Conservation (phyloP, 2,329 filamentous ascomycete species). For the Arachnomyces sp. region DNA sequence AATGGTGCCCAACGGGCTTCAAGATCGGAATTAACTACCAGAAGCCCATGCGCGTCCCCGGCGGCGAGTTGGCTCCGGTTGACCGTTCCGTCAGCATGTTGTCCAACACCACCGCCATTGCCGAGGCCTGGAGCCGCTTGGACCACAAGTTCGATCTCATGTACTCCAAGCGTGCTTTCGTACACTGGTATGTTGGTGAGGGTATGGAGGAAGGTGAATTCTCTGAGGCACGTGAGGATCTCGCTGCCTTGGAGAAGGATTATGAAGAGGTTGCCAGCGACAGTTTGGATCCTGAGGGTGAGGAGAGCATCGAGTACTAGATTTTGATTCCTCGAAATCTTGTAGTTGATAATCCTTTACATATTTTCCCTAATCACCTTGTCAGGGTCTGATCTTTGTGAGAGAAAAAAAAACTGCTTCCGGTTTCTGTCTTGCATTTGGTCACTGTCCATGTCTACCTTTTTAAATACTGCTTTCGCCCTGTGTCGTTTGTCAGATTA, state of each 20-base stretch:
- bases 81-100: constrained; percentile 55
- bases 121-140: constrained; percentile 57
- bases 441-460: too few species aligned
- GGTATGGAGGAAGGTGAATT: constrained; percentile 92
- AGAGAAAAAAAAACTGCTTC: too few species aligned
- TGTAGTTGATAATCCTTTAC: constrained; percentile 7
- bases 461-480: too few species aligned
- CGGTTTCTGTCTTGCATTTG: too few species aligned
- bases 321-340: constrained; percentile 6
- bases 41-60: constrained; percentile 47
- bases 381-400: neutral
- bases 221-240: constrained; percentile 76
- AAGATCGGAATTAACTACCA: constrained; percentile 63
- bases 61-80: constrained; percentile 47
- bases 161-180: constrained; percentile 62
- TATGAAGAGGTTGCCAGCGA: constrained; percentile 79
- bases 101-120: constrained; percentile 60
- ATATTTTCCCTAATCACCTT: constrained; percentile 1
- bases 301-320: constrained; percentile 38
- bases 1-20: constrained; percentile 64
- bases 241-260: constrained; percentile 77
- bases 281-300: constrained; percentile 46
- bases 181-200: constrained; percentile 75
- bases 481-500: too few species aligned
- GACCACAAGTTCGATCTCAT: constrained; percentile 64